Evolutionary conservation across 371 early-diverging fungal species (phyloP).

Genomic region (Mucor piriformis): DNA sequence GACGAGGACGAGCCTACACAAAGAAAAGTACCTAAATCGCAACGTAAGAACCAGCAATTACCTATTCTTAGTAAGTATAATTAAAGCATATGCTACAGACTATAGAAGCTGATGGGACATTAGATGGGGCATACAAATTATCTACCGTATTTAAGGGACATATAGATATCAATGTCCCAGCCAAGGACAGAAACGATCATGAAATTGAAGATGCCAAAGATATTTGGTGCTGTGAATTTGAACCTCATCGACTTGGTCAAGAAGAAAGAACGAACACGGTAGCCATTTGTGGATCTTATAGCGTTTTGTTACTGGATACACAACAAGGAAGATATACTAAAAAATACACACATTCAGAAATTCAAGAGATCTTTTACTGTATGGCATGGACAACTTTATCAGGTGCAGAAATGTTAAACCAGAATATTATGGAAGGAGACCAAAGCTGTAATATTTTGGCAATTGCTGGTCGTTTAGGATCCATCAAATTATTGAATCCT

Average conservation of each 20-base stretch:
- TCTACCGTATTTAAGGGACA: slow-evolving; percentile 22
- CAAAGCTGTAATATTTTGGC: slow-evolving; percentile 49
- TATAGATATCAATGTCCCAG: slow-evolving; percentile 23
- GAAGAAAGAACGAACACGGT: slow-evolving; percentile 5
- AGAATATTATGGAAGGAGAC: slow-evolving; percentile 9
- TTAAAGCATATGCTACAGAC: too few relatives aligned
- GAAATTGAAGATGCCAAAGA: slow-evolving; percentile 20
- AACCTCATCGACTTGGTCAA: slow-evolving; percentile 16
- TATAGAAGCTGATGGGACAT: not conserved
- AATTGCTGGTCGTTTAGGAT: slow-evolving; percentile 57
- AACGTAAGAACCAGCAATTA: not conserved
- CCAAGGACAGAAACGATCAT: slow-evolving; percentile 3
- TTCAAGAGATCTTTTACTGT: slow-evolving; percentile 57
- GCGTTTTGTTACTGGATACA: slow-evolving; percentile 53
- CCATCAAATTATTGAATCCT: slow-evolving; percentile 61
- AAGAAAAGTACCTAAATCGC: not conserved
- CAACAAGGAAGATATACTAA: slow-evolving; percentile 48
- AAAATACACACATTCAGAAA: slow-evolving; percentile 59
- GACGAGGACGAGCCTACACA: not conserved
- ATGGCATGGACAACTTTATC: slow-evolving; percentile 57
- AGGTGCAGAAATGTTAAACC: slow-evolving; percentile 11
- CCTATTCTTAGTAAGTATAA: not conserved
- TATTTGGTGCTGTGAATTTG: slow-evolving; percentile 51
- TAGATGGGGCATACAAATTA: slow-evolving; percentile 12
- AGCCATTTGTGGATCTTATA: slow-evolving; percentile 56